Conservation (phyloP, 2,329 filamentous ascomycete species). For the Cladosporium sp. region DNA sequence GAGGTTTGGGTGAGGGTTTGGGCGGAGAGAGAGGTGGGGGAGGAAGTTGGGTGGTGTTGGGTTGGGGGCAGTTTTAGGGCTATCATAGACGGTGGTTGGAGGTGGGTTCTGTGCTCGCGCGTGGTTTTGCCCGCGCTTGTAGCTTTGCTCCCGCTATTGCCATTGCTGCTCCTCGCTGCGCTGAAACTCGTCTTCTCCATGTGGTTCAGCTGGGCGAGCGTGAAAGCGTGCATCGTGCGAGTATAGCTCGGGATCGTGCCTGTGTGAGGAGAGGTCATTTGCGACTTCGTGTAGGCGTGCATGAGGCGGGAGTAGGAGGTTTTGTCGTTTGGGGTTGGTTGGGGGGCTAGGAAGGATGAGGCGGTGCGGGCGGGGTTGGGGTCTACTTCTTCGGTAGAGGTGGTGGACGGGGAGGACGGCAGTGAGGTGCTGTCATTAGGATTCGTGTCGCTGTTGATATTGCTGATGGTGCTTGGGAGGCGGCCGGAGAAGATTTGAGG, state of each 20-base stretch:
- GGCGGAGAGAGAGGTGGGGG: constrained; percentile 14
- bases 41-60: constrained; percentile 6
- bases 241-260: constrained; percentile 21
- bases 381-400: neutral
- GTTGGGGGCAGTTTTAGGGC: neutral
- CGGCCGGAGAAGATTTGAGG: constrained; percentile 4
- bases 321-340: neutral
- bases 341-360: constrained; percentile 3
- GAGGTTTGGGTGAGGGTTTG: constrained; percentile 12
- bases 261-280: constrained; percentile 14
- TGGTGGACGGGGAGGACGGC: no score
- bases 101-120: neutral
- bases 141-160: constrained; percentile 11
- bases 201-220: constrained; percentile 21
- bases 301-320: constrained; percentile 20
- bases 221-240: constrained; percentile 25
- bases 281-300: constrained; percentile 21
- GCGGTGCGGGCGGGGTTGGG: neutral
- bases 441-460: no score
- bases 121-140: neutral
- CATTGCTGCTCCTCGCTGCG: constrained; percentile 4
- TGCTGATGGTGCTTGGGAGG: neutral
- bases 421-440: neutral
- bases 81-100: neutral
- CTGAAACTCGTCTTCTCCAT: constrained; percentile 12